phyloP scores from a whole-genome alignment of 257 asterid genomes.

The Rhazya stricta region DNA sequence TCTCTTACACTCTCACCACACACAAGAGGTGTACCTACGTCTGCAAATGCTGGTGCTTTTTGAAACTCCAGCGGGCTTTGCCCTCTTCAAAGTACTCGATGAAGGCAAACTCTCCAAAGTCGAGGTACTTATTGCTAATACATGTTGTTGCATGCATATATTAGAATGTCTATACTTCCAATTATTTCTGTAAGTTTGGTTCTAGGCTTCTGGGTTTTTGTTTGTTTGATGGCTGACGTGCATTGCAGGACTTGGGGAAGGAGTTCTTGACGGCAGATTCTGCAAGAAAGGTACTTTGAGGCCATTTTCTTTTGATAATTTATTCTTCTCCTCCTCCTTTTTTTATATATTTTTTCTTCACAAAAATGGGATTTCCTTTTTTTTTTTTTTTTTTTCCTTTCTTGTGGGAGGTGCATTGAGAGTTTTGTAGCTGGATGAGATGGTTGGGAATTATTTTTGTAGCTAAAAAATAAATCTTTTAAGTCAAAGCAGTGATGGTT shows the following conservation, averaged over 20 bases:
- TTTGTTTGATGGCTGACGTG: not conserved
- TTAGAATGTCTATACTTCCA: not conserved
- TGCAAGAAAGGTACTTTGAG: conserved; percentile 59
- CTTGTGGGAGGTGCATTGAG: not conserved
- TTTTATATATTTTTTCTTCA: not conserved
- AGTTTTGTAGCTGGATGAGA: not conserved
- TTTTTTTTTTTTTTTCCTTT: no score
- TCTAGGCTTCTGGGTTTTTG: not conserved
- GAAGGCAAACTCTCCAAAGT: conserved; percentile 59
- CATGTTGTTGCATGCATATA: not conserved
- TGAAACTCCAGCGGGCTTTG: conserved; percentile 60
- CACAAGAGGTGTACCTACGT: no score
- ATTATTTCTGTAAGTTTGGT: not conserved
- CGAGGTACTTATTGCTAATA: conserved; percentile 26
- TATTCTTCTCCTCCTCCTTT: not conserved
- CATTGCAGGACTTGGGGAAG: conserved; percentile 64
- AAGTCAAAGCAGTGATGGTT: not conserved
- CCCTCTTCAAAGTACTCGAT: conserved; percentile 55
- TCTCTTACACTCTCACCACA: no score
- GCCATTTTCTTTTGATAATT: not conserved
- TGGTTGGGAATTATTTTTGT: not conserved
- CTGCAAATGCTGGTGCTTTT: conserved; percentile 38
- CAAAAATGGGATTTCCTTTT: no score
- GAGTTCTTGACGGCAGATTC: conserved; percentile 61
- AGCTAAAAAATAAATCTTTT: not conserved